A percentile compares a stretch with the other conserved stretches of the same genome.
Conservation (phyloP, 768 basidiomycete genomes). For the Boletus vermiculosoides region DNA sequence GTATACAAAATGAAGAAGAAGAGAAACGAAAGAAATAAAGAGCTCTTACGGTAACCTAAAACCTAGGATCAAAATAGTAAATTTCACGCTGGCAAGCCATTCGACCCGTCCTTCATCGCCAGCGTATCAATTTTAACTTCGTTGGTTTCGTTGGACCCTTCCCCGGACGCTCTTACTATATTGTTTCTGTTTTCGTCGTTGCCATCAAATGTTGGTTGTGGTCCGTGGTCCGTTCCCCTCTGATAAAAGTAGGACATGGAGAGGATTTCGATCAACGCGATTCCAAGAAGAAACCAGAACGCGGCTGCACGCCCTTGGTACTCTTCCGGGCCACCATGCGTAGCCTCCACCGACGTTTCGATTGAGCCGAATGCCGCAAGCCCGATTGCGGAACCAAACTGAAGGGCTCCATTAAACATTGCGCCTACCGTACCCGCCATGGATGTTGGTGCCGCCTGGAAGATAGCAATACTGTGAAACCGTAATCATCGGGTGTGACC, state of each 20-base stretch:
- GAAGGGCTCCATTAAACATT: slow-evolving; percentile 52
- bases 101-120: not conserved
- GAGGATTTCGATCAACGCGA: slow-evolving; percentile 34
- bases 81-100: not conserved
- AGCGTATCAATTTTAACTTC: not conserved
- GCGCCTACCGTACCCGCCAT: slow-evolving; percentile 57
- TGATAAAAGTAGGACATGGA: slow-evolving; percentile 37
- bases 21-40: not conserved
- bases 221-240: slow-evolving; percentile 16
- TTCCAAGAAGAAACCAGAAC: slow-evolving; percentile 44
- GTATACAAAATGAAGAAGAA: not conserved
- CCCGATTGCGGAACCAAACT: slow-evolving; percentile 52
- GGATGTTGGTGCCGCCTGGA: slow-evolving; percentile 46
- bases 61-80: not conserved
- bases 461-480: slow-evolving; percentile 45
- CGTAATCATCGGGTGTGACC: not conserved
- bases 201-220: slow-evolving; percentile 1
- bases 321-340: slow-evolving; percentile 29
- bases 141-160: not conserved
- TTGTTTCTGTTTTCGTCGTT: not conserved
- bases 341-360: slow-evolving; percentile 41
- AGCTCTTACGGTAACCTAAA: not conserved
- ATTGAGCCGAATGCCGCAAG: slow-evolving; percentile 49
- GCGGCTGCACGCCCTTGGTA: slow-evolving; percentile 45
- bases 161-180: not conserved